Base-by-base conservation (phyloP, 139 green algal genomes). In the Trebouxia sp. region DNA sequence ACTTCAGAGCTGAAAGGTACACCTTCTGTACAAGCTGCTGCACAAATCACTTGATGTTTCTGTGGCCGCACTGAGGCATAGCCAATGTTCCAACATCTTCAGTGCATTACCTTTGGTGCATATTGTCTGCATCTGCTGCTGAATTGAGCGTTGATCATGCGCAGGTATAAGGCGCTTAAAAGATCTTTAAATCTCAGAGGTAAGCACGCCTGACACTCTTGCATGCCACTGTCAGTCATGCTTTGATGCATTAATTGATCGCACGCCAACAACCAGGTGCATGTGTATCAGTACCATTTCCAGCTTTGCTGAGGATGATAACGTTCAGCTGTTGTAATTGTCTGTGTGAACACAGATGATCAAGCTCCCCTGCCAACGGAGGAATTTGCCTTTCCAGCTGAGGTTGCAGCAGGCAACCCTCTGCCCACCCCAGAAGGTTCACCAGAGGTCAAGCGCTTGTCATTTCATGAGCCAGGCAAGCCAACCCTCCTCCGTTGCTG, bases 91-190 rank as follows among this genome's bases (percentile, higher is more conserved):
- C 4, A 5, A 58, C 26, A 1, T 17, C 50, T n/a, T 41, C 26
- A 41, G 32, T 24, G 58, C 58, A 70, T 14, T n/a, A 35, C 37
- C 3, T 37, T 45, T 5, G 58, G 14, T 1, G 37, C 32, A 43
- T 26, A 75, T 17, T 75, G 65, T 39, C 35, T 50, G 5, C 58
- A 30, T 43, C 37, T 9, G 14, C 7, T 48, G 7, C 65, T 51
- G 65, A 28, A 45, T 28, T 0, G 0, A 30, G 37, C 39, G 53
- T 22, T 45, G 6, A 12, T 28, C 28, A 24, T 80, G 75, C 39
- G 77, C 77, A 82, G 77, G 39, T 75, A 82, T n/a, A 82, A 82
- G 42, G 15, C 65, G 9, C n/a, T 82, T 26, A 55, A 58, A 12
- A 75, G n/a, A n/a, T 39, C 77, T 30, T 39, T 82, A 5, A 76